Evolutionary conservation across 768 basidiomycete genomes (phyloP).

Genomic region (Termitomyces bulborhizus): DNA sequence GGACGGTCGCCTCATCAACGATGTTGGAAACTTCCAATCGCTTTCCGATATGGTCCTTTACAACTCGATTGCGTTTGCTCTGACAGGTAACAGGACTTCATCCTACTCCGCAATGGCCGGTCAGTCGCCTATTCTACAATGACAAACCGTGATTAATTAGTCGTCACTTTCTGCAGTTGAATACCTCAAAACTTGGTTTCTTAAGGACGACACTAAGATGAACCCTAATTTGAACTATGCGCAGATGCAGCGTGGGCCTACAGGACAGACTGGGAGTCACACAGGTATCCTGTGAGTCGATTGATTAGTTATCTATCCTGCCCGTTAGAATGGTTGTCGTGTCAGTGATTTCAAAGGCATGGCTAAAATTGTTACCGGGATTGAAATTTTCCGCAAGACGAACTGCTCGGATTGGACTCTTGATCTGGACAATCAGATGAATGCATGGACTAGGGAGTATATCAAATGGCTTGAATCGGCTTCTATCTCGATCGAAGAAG

Average conservation of each 20-base stretch:
- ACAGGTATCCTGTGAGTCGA: slow-evolving; percentile 47
- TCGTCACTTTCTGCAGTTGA: slow-evolving; percentile 21
- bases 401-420: slow-evolving; percentile 48
- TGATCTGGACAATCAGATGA: slow-evolving; percentile 42
- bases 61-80: slow-evolving; percentile 50
- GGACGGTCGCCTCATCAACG: slow-evolving; percentile 49
- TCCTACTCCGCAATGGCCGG: slow-evolving; percentile 37
- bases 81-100: slow-evolving; percentile 31
- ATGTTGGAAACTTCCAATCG: slow-evolving; percentile 47
- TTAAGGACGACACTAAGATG: slow-evolving; percentile 52
- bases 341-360: slow-evolving; percentile 52
- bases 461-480: slow-evolving; percentile 50
- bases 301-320: neutral
- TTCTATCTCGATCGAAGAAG: slow-evolving; percentile 40
- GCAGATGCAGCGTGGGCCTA: slow-evolving; percentile 41
- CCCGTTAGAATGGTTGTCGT: neutral
- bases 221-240: slow-evolving; percentile 59
- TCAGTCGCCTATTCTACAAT: slow-evolving; percentile 17
- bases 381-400: slow-evolving; percentile 20
- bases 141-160: neutral
- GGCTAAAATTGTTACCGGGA: slow-evolving; percentile 14
- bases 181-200: slow-evolving; percentile 54
- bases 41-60: slow-evolving; percentile 57
- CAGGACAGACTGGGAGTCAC: slow-evolving; percentile 34
- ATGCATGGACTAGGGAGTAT: slow-evolving; percentile 46